Base-by-base conservation (phyloP, 2,329 filamentous ascomycete genomes). In the Epichloe elymi region DNA sequence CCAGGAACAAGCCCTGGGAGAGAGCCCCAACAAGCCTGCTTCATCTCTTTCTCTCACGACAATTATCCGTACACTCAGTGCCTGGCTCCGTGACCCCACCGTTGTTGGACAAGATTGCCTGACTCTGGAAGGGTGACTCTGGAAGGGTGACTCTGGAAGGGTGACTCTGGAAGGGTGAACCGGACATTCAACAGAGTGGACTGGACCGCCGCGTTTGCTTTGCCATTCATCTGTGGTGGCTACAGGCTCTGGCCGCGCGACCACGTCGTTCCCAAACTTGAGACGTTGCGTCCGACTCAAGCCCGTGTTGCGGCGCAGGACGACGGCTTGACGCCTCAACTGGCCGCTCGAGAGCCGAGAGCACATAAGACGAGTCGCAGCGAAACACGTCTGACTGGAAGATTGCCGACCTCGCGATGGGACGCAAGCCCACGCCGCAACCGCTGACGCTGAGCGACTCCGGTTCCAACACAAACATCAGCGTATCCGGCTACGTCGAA, bases 361-460 rank as follows among this genome's bases (percentile, higher is more conserved):
- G 6, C 8, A 0, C 41, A 26, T 5, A 8, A 11, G 17, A 12
- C 41, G 12, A 23, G n/a, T 3, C 17, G n/a, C 19, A 40, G 38
- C 30, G 30, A 30, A 11, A 30, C 10, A 30, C 30, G 10, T 30
- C 30, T 4, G 26, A 4, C 26, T 30, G 30, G 3, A 30, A 30
- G 10, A 11, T 30, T 30, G 30, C 30, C 41, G 35, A 49, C 40
- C 48, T 51, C 54, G 54, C 58, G 30, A 80, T 80, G 76, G 75
- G 71, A 68, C 77, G 76, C 65, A 80, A 78, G 67, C 67, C 73
- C 61, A 74, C 72, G 66, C 77, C 76, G 58, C 73, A 79, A 70
- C 76, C 77, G 67, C 72, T 80, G 67, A 67, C 72, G 63, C 70
- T 80, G 66, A 68, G 70, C 60, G 70, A 70, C 56, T 58, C 65